Base-by-base conservation (phyloP, 495 filamentous ascomycete species). In the Amniculicola lignicola region DNA sequence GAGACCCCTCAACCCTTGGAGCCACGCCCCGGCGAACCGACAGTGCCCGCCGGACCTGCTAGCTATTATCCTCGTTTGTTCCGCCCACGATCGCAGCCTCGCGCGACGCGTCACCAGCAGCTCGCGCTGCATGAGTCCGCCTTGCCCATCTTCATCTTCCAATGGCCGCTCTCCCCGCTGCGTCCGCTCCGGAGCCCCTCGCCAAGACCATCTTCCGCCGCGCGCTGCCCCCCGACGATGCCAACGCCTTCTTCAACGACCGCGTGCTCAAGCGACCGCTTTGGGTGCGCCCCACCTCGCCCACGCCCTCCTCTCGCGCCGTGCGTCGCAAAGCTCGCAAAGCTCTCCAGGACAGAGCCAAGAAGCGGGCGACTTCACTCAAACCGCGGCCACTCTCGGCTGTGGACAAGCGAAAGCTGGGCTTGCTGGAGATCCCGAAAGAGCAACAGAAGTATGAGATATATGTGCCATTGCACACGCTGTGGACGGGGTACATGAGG, bases 401-500 rank as follows among this genome's bases (percentile, higher is more conserved):
- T 2, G 78, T 81, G 29, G 78, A 95, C 67, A 92, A 90, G 65
- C 86, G 90, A 19, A 66, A 71, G 9, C 79, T 85, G 0, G 77
- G 81, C 1, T 72, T 96, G 27, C 86, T 95, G 73, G 79, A 86
- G 21, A 77, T 96, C 2, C 87, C 87, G 0, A 76, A 77, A 52
- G 70, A 75, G 24, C 78, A 82, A 46, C 82, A 79, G 65, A 88
- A 87, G 65, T 89, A 92, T 62, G 77, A 69, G 3, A 75, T 92
- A 4, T 98, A 90, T 69, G 79, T 82, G 57, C 82, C 83, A 0
- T 70, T 98, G 53, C 79, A 95, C 68, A 67, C 57, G 22, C 75
- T 98, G 66, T 98, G 93, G 93, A 61, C 83, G 4, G 80, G 76
- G 1, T 96, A 98, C 72, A 86, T 94, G 70, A 79, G 82, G 58